phyloP scores from a whole-genome alignment of 2,329 filamentous ascomycete species.

The Drechslera avenae region DNA sequence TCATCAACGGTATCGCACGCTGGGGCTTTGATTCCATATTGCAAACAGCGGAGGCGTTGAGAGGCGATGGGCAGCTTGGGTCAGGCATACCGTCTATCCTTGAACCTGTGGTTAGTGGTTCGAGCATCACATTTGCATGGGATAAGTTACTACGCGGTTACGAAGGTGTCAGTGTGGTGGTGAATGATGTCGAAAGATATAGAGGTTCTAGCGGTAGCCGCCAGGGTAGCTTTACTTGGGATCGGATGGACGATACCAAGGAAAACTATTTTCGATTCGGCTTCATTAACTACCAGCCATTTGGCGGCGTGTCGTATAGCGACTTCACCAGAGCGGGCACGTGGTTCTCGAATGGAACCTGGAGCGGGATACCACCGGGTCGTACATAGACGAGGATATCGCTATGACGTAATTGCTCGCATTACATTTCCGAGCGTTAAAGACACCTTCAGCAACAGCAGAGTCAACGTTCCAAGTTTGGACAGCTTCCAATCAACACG shows the following conservation, averaged over 20 bases:
- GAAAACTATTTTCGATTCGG: conserved; percentile 46
- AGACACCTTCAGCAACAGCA: too few relatives aligned
- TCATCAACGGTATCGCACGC: conserved; percentile 89
- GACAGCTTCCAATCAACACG: too few relatives aligned
- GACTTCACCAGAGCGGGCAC: conserved; percentile 44
- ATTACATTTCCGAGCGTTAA: too few relatives aligned
- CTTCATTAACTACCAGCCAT: conserved; percentile 38
- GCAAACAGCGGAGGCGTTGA: conserved; percentile 75
- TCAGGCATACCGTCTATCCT: conserved; percentile 61
- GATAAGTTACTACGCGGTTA: conserved; percentile 54
- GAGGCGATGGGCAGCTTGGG: conserved; percentile 58
- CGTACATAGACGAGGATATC: conserved; percentile 5
- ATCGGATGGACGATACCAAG: conserved; percentile 48
- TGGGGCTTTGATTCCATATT: conserved; percentile 92
- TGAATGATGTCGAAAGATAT: conserved; percentile 85
- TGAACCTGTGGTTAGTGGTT: conserved; percentile 46
- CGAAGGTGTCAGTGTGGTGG: conserved; percentile 79
- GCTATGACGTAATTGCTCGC: too few relatives aligned
- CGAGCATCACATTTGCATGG: conserved; percentile 56
- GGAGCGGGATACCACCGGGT: conserved; percentile 31
- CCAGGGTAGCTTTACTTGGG: conserved; percentile 63
- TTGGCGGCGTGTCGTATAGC: conserved; percentile 37
- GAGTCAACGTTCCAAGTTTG: too few relatives aligned
- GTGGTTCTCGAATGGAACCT: conserved; percentile 41
- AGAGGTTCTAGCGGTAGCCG: conserved; percentile 67